Evolutionary conservation across 352 stramenopile species (phyloP), one percentile per base, ranked within the genome.

Genomic region (Phytophthora megakarya): DNA sequence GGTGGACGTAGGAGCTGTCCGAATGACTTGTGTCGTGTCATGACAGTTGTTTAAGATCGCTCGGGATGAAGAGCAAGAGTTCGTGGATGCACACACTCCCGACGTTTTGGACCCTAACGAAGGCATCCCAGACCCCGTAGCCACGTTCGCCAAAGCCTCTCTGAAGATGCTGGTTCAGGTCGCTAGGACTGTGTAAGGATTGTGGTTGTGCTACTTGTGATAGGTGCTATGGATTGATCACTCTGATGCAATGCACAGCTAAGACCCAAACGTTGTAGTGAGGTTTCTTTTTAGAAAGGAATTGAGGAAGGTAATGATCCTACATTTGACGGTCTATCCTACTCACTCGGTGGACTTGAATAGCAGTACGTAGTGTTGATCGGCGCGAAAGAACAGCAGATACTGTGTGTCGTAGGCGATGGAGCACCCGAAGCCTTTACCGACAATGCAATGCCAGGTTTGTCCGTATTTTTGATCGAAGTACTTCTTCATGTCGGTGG

Each of bases 401-500:
- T 89, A 91, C 61, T 97, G 91, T 25, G 89, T 95, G 65, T 97
- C 85, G 71, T 97, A 95, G 26, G 90, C 90, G 28, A 97, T 85
- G 19, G 90, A 97, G 67, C 90, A 97, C 11, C 88, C 90, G 53
- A 96, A 97, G 51, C 84, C 84, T 67, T 92, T 91, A 47, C 90
- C 88, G 6, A 95, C 87, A 77, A 98, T 98, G 63, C 95, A 97
- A 72, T 98, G 95, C 93, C 93, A 98, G 32, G 92, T 98, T 21
- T 88, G 90, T 33, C 84, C 87, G 73, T 97, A 93, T 64, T 97
- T 98, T 72, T 98, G 98, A 77, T 99, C 97, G 71, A 99, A 99
- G 78, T 98, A 97, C 75, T 99, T 99, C 75, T 99, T 99, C 75
- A 99, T 98, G 68, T 98, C 98, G 23, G 97, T 98, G 28, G 97